phyloP scores from a whole-genome alignment of 176 grass and related monocot genomes.

The Phragmites australis region DNA sequence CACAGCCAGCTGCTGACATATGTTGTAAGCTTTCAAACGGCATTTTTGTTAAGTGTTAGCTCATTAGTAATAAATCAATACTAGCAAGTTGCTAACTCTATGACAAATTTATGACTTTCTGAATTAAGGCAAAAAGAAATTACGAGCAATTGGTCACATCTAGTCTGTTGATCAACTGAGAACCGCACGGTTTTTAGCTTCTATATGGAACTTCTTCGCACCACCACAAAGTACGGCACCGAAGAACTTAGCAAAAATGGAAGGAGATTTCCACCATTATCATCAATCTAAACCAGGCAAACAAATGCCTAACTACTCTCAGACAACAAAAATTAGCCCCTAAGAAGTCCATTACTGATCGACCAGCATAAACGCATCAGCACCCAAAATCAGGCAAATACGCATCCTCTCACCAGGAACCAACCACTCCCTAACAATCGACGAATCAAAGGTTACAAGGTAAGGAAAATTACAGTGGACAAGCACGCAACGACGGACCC shows the following conservation, averaged over 20 bases:
- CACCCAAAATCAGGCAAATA: not conserved
- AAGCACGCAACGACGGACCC: not conserved
- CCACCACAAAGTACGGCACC: not conserved
- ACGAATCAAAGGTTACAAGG: not conserved
- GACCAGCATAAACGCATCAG: not conserved
- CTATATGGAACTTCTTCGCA: not conserved
- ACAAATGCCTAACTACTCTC: not conserved
- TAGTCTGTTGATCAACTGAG: not conserved
- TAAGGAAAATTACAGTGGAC: not conserved
- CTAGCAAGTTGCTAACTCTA: not conserved
- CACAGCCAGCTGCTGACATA: not conserved
- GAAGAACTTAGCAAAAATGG: not conserved
- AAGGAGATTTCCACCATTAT: not conserved
- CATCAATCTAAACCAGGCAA: not conserved
- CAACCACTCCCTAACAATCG: not conserved
- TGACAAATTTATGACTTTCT: not conserved
- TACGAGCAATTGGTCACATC: not conserved
- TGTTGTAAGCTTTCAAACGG: not conserved
- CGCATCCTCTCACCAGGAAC: not conserved
- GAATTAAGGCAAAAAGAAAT: constrained; percentile 8
- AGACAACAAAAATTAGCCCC: not conserved
- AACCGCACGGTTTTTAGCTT: not conserved
- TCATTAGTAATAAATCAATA: not conserved
- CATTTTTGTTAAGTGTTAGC: not conserved
- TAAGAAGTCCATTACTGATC: not conserved